These are phyloP conservation scores for Pouteria campechiana DNA, from an alignment of 179 eudicot species.

Conservation along the genomic window DNA sequence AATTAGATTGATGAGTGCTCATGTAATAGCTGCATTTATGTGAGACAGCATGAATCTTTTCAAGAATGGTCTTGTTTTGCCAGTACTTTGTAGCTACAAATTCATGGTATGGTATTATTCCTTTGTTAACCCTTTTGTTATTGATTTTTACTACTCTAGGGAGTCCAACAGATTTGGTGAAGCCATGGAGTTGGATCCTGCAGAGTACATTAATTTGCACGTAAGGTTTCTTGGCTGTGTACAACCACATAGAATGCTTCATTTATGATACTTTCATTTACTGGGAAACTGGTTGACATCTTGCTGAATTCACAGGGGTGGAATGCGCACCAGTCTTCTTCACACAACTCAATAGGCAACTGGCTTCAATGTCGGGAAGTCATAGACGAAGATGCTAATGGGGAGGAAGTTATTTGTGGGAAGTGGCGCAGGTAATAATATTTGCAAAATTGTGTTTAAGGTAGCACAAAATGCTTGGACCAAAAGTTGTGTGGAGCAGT, in stretches of 20 bases:
- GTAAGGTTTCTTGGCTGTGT: constrained; percentile 32
- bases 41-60: too few relatives aligned
- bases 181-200: constrained; percentile 33
- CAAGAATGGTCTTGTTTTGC: too few relatives aligned
- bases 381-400: constrained; percentile 34
- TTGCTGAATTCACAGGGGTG: constrained; percentile 24
- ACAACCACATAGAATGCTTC: too few relatives aligned
- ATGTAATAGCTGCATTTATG: too few relatives aligned
- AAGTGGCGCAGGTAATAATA: constrained; percentile 97
- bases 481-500: too few relatives aligned
- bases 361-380: constrained; percentile 91
- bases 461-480: too few relatives aligned
- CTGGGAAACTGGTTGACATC: neutral
- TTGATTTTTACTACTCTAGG: too few relatives aligned
- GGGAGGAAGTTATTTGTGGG: constrained; percentile 57
- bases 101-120: too few relatives aligned
- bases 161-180: constrained; percentile 24
- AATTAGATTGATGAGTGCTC: too few relatives aligned
- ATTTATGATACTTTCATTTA: neutral
- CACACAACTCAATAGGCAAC: constrained; percentile 58
- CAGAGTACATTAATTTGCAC: constrained; percentile 17
- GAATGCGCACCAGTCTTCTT: constrained; percentile 21
- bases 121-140: neutral
- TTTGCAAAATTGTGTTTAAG: too few relatives aligned
- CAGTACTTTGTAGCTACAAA: too few relatives aligned